Conservation (phyloP, 2,329 filamentous ascomycete species). For the Penicillium sp. region DNA sequence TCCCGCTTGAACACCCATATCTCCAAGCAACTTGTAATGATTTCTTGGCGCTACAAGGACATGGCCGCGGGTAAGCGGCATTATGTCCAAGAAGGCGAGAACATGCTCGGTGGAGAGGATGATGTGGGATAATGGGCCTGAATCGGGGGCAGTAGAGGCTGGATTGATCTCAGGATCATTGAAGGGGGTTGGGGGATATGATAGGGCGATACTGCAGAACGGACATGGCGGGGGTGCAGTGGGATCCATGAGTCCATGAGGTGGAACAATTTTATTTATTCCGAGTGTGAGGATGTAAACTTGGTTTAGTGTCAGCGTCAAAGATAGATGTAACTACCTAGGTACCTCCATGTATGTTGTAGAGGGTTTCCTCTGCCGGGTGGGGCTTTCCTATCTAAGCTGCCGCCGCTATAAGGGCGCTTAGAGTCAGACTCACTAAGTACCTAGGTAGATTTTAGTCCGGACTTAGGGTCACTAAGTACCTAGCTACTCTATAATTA, state of each 20-base stretch:
- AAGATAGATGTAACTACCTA: background rate
- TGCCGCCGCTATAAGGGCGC: too few species aligned
- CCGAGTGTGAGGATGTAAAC: too few species aligned
- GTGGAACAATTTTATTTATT: background rate
- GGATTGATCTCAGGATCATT: constrained; percentile 22
- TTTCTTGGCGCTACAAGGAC: constrained; percentile 68
- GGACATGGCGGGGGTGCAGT: constrained; percentile 37
- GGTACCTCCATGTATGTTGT: too few species aligned
- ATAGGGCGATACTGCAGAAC: constrained; percentile 50
- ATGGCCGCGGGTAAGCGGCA: constrained; percentile 76
- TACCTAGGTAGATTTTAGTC: too few species aligned
- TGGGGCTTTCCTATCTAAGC: too few species aligned
- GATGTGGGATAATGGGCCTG: constrained; percentile 39
- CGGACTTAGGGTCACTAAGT: too few species aligned
- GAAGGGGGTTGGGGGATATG: constrained; percentile 38
- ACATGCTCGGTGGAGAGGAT: constrained; percentile 69
- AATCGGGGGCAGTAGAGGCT: constrained; percentile 7
- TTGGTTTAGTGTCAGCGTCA: background rate
- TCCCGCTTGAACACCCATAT: constrained; percentile 56
- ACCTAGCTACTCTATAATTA: too few species aligned
- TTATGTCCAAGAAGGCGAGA: constrained; percentile 85
- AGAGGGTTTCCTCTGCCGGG: too few species aligned
- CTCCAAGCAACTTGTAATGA: constrained; percentile 70
- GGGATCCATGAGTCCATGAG: constrained; percentile 16
- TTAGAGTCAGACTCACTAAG: too few species aligned